phyloP scores from a whole-genome alignment of 371 early-diverging fungal genomes.

The Dipsacomyces acuminosporus region DNA sequence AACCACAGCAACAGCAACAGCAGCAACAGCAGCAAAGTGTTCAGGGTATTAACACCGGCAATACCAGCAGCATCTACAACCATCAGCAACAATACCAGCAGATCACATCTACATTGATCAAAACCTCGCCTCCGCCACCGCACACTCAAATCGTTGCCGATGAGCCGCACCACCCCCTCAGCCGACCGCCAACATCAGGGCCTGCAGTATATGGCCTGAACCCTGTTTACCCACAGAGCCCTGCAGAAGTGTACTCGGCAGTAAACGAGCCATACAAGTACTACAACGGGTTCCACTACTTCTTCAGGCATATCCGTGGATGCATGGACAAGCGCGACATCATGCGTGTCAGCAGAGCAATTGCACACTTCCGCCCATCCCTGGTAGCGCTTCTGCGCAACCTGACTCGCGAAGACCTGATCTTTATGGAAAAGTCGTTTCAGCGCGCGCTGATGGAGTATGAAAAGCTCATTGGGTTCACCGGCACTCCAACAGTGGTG shows the following conservation, averaged over 20 bases:
- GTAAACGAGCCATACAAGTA: constrained; percentile 78
- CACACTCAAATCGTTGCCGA: constrained; percentile 18
- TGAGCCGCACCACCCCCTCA: constrained; percentile 23
- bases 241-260: constrained; percentile 65
- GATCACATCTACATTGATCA: background rate
- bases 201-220: constrained; percentile 44
- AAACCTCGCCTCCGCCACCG: constrained; percentile 14
- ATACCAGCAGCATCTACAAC: background rate
- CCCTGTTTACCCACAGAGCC: constrained; percentile 32
- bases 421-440: constrained; percentile 91
- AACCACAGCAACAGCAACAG: background rate
- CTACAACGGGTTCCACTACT: constrained; percentile 82
- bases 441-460: constrained; percentile 86
- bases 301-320: constrained; percentile 40
- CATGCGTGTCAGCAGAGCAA: constrained; percentile 78
- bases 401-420: constrained; percentile 82
- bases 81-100: background rate
- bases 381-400: constrained; percentile 87
- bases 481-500: constrained; percentile 94
- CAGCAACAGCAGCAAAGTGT: constrained; percentile 11
- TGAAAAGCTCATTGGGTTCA: constrained; percentile 81
- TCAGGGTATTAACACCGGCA: background rate
- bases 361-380: constrained; percentile 84
- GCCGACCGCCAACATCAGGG: constrained; percentile 33
- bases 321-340: constrained; percentile 82